phyloP scores from a whole-genome alignment of 2,329 filamentous ascomycete genomes.

The Colletotrichum somersetense region DNA sequence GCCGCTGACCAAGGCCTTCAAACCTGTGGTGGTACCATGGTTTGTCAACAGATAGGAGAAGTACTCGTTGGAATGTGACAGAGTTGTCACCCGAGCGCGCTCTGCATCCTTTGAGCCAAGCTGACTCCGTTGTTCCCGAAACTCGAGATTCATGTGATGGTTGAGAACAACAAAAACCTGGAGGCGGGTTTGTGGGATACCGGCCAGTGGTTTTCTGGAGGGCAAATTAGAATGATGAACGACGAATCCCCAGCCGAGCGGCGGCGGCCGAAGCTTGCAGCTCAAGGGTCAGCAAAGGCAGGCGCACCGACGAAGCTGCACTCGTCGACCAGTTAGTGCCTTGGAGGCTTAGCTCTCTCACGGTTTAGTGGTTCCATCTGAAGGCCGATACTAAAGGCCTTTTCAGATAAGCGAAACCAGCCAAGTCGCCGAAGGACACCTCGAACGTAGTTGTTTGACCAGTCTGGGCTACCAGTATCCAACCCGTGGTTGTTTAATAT shows the following conservation, averaged over 20 bases:
- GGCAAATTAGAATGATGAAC: not conserved
- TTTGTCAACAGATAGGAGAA: conserved; percentile 47
- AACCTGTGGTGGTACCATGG: conserved; percentile 47
- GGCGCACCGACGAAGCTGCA: conserved; percentile 40
- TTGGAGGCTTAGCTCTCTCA: conserved; percentile 35
- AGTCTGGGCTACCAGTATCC: not conserved
- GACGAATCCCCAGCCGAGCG: conserved; percentile 3
- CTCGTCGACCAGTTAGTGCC: conserved; percentile 40
- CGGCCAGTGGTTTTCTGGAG: not conserved
- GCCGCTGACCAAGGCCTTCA: conserved; percentile 45
- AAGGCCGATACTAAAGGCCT: not conserved
- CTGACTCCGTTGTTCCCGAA: conserved; percentile 43
- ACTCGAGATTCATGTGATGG: conserved; percentile 46
- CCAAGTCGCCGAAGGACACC: conserved; percentile 17
- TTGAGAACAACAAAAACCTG: not conserved
- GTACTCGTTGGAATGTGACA: conserved; percentile 41
- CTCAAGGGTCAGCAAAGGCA: conserved; percentile 41
- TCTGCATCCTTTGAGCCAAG: conserved; percentile 39
- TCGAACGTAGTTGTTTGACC: not conserved
- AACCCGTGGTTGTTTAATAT: conserved; percentile 32
- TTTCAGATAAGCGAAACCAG: conserved; percentile 12
- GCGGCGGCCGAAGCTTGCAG: conserved; percentile 33
- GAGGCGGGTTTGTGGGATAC: not conserved
- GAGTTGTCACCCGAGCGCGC: conserved; percentile 47
- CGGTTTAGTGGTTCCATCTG: not conserved